These are phyloP conservation scores for Paecilomyces fulvus DNA, from an alignment of 2,329 filamentous ascomycete genomes.

Conservation along the genomic window DNA sequence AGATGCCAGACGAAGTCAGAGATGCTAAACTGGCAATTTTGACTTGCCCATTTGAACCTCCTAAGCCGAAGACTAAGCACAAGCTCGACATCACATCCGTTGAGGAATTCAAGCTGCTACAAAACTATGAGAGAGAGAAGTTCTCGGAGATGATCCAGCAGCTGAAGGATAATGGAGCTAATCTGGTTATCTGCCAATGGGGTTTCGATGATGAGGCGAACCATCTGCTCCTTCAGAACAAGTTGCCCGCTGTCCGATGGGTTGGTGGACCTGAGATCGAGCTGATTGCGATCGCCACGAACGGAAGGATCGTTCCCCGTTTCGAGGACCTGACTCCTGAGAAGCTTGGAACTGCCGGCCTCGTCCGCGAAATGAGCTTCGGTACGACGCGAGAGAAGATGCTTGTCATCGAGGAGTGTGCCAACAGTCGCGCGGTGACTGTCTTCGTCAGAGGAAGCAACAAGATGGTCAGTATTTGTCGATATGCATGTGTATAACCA, in stretches of 20 bases:
- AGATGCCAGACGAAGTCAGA: constrained; percentile 92
- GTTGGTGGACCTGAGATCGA: constrained; percentile 97
- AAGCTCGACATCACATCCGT: constrained; percentile 96
- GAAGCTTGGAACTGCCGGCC: constrained; percentile 82
- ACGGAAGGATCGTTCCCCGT: constrained; percentile 91
- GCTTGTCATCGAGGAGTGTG: constrained; percentile 98
- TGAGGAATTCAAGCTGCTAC: constrained; percentile 96
- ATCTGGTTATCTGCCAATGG: constrained; percentile 98
- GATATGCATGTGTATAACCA: not conserved
- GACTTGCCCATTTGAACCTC: constrained; percentile 95
- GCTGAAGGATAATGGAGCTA: constrained; percentile 95
- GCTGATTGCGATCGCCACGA: constrained; percentile 95
- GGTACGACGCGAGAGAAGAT: constrained; percentile 98
- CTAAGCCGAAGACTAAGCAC: constrained; percentile 99
- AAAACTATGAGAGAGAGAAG: constrained; percentile 91
- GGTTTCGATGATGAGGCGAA: constrained; percentile 99
- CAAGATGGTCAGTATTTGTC: constrained; percentile 73
- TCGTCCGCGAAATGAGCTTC: constrained; percentile 92
- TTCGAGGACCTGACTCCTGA: constrained; percentile 89
- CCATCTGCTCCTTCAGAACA: constrained; percentile 90
- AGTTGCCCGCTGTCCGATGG: constrained; percentile 93
- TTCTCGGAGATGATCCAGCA: constrained; percentile 98
- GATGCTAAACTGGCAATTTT: constrained; percentile 97
- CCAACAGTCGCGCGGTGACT: constrained; percentile 93
- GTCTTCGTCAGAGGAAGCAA: constrained; percentile 96